Evolutionary conservation across 108 stramenopile genomes (phyloP).

Genomic region (Cyclotella choctawhatcheeana): DNA sequence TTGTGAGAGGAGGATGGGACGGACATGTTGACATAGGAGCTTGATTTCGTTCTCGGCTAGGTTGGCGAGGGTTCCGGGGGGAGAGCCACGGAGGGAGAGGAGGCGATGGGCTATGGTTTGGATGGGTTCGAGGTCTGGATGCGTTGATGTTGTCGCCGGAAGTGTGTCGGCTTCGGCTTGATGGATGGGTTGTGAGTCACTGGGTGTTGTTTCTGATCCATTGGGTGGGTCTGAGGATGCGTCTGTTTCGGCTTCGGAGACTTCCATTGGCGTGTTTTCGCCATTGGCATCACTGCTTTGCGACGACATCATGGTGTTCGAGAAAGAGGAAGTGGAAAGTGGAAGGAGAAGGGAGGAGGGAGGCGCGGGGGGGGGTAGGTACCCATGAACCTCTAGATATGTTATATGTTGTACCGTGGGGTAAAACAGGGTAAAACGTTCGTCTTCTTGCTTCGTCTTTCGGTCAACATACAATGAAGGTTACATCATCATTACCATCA

Average conservation of each 20-base stretch:
- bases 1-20: slow-evolving; percentile 89
- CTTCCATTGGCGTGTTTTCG: slow-evolving; percentile 29
- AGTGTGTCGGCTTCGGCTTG: slow-evolving; percentile 41
- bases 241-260: slow-evolving; percentile 12
- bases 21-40: slow-evolving; percentile 68
- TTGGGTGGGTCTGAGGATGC: slow-evolving; percentile 7
- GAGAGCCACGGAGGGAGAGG: slow-evolving; percentile 77
- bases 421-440: no score
- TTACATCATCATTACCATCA: neutral
- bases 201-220: slow-evolving; percentile 7
- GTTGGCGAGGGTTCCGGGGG: slow-evolving; percentile 76
- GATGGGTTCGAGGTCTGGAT: slow-evolving; percentile 59
- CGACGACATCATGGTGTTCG: slow-evolving; percentile 9
- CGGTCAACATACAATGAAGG: no score
- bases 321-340: no score
- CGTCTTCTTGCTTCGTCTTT: no score
- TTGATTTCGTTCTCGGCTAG: slow-evolving; percentile 85
- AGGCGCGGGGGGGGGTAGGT: no score
- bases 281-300: slow-evolving; percentile 2
- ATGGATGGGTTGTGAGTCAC: slow-evolving; percentile 26
- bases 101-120: slow-evolving; percentile 71
- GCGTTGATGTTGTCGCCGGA: slow-evolving; percentile 19
- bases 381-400: no score
- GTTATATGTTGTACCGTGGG: no score
- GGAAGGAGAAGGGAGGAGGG: no score